Evolutionary conservation across 495 filamentous ascomycete genomes (phyloP), one percentile per base, ranked within the genome.

Genomic region (Elasticomyces elasticus): DNA sequence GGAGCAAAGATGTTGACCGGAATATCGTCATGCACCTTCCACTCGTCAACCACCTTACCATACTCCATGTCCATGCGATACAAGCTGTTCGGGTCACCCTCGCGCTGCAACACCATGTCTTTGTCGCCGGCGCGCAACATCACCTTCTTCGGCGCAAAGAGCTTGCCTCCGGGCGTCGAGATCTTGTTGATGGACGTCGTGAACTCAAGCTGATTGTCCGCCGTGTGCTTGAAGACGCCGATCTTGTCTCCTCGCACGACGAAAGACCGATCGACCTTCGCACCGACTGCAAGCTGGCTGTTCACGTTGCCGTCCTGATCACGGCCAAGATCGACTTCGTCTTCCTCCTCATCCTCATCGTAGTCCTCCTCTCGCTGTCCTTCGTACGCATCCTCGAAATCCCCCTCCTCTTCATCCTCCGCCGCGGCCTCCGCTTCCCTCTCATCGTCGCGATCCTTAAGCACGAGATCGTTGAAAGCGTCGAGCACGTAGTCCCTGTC

Each of bases 1-100:
- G 94, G 92, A 4, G 83, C 87, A 69, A 97, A 94, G 5, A 82
- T 88, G 19, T 84, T 80, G 48, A 98, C 88, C 0, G 85, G 79
- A 52, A 98, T 96, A 70, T 98, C 88, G 52, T 98, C 90, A 62
- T 98, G 91, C n/a, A 98, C 79, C 61, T 94, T 96, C 92, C 92
- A 98, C 69, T 98, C 94, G 65, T 98, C 94, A 1, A 97, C 88
- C n/a, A 98, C 86, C 73, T 95, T 97, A 51, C 92, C 92, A 63
- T 92, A 94, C 63, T 97, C 94, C 55, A 98, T 73, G 73, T 98
- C 92, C 92, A 98, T 96, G 24, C 86, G 87, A 64, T 89, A 98
- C n/a, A 98, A 74, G 25, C 83, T 87, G 70, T 98, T 89, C 5
- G 94, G 89, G 55, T 96, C 81, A 30, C 81, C 73, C 26, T 74